Conservation (phyloP, 257 asterid species). For the Dorcoceras hygrometricum region DNA sequence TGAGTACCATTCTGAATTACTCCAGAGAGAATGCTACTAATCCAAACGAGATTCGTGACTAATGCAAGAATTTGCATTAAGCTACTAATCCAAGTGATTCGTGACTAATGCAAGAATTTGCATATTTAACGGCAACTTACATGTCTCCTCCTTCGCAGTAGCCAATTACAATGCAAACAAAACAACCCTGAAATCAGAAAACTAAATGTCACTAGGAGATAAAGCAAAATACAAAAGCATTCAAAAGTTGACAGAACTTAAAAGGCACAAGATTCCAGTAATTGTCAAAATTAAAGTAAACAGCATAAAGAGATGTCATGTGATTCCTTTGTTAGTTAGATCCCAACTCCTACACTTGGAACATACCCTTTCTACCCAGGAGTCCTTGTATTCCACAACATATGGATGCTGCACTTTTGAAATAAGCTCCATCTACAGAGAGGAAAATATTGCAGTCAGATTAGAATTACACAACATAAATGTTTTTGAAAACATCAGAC, state of each 20-base stretch:
- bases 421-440: slow-evolving; percentile 93
- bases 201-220: slow-evolving; percentile 20
- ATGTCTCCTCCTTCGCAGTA: slow-evolving; percentile 99
- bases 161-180: slow-evolving; percentile 95
- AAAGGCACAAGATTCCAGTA: slow-evolving; percentile 2
- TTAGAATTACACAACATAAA: slow-evolving; percentile 10
- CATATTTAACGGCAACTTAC: slow-evolving; percentile 47
- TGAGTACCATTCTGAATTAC: not conserved
- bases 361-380: slow-evolving; percentile 98
- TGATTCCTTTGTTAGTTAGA: not conserved
- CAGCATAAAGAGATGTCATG: slow-evolving; percentile 14
- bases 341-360: not conserved
- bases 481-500: not conserved
- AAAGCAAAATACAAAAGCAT: slow-evolving; percentile 4
- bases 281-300: slow-evolving; percentile 11
- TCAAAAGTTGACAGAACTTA: slow-evolving; percentile 10
- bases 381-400: slow-evolving; percentile 95
- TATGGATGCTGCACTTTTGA: slow-evolving; percentile 72
- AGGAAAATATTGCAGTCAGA: slow-evolving; percentile 12
- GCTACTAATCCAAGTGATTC: not conserved
- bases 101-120: not conserved
- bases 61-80: not conserved
- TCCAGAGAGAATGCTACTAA: not conserved
- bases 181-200: slow-evolving; percentile 75
- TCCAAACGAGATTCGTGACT: slow-evolving; percentile 1